These are phyloP conservation scores for Chaetomiaceae sp. DNA, from an alignment of 2,329 filamentous ascomycete species.

Conservation along the genomic window DNA sequence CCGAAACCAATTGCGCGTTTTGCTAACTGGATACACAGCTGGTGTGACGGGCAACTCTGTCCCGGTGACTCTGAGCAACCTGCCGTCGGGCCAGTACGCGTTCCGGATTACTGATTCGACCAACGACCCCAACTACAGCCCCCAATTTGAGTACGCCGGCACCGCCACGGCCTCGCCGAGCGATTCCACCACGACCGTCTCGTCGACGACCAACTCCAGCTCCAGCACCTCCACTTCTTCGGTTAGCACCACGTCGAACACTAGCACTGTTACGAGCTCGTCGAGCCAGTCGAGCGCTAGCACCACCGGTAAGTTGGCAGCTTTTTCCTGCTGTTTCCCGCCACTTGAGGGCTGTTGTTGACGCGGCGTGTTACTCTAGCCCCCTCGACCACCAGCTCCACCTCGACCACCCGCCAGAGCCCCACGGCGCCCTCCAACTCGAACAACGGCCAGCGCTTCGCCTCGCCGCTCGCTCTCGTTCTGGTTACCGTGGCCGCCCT, in stretches of 20 bases:
- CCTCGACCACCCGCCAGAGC: slow-evolving; percentile 15
- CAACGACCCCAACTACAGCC: slow-evolving; percentile 39
- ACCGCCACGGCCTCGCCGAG: slow-evolving; percentile 19
- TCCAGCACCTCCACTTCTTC: slow-evolving; percentile 24
- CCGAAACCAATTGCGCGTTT: background rate
- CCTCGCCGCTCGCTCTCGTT: slow-evolving; percentile 37
- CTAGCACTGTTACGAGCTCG: slow-evolving; percentile 5
- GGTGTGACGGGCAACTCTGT: slow-evolving; percentile 31
- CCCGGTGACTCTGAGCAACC: slow-evolving; percentile 34
- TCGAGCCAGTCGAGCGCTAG: slow-evolving; percentile 9
- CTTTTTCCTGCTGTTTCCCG: background rate
- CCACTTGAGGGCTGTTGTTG: background rate
- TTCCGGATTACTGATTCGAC: slow-evolving; percentile 38
- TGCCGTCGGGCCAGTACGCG: slow-evolving; percentile 38
- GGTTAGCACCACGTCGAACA: slow-evolving; percentile 15
- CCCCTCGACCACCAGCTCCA: slow-evolving; percentile 15
- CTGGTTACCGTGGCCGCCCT: slow-evolving; percentile 35
- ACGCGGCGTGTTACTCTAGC: background rate
- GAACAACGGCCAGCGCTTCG: slow-evolving; percentile 33
- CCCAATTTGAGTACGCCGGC: slow-evolving; percentile 28
- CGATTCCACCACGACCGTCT: slow-evolving; percentile 2
- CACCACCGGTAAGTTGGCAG: background rate
- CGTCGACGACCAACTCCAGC: slow-evolving; percentile 8
- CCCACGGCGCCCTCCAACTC: slow-evolving; percentile 26
- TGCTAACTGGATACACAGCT: slow-evolving; percentile 25